Evolutionary conservation across 2,329 filamentous ascomycete genomes (phyloP).

Genomic region (Cercospora canescens): DNA sequence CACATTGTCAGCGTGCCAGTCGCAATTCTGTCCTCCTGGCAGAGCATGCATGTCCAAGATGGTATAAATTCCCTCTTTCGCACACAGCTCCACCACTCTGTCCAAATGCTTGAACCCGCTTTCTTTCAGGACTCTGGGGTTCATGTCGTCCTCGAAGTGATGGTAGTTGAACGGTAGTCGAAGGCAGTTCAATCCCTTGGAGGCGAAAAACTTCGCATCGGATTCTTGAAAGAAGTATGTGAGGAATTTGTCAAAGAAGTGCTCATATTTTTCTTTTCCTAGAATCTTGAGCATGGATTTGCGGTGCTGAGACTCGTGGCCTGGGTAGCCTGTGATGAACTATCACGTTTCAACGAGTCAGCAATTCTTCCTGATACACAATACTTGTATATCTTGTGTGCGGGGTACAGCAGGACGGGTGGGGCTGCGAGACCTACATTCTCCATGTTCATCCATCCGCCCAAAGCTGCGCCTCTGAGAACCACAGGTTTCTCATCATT

Average conservation of each 20-base stretch:
- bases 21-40: conserved; percentile 52
- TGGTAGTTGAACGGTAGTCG: conserved; percentile 63
- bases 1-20: conserved; percentile 53
- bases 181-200: conserved; percentile 58
- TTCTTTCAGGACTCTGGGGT: conserved; percentile 49
- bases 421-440: conserved; percentile 11
- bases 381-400: too few species aligned
- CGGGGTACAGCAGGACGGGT: too few species aligned
- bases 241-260: conserved; percentile 60
- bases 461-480: conserved; percentile 50
- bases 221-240: conserved; percentile 61
- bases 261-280: conserved; percentile 58
- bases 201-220: conserved; percentile 60
- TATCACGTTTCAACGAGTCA: conserved; percentile 44
- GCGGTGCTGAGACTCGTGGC: conserved; percentile 59
- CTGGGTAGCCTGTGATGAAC: conserved; percentile 64
- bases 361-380: background rate
- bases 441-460: conserved; percentile 46
- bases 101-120: conserved; percentile 53
- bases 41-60: conserved; percentile 53
- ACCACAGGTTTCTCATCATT: conserved; percentile 47
- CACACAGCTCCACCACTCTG: conserved; percentile 50
- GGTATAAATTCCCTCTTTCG: conserved; percentile 51
- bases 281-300: conserved; percentile 55
- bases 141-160: conserved; percentile 54